These are phyloP conservation scores for Tetrahymena thermophila DNA, from an alignment of 73 alveolate genomes.

Conservation along the genomic window DNA sequence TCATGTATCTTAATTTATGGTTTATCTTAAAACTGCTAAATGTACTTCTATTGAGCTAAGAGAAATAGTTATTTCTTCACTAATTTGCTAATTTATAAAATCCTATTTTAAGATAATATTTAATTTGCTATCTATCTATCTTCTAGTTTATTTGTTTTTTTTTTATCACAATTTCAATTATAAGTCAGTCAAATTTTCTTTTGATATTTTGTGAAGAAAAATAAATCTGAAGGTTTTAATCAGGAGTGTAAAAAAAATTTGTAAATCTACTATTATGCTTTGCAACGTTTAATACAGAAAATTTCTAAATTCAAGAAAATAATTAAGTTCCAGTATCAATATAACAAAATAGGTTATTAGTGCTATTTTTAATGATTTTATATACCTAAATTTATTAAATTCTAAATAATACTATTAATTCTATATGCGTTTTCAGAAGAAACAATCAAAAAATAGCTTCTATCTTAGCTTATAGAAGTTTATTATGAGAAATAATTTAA, in stretches of 20 bases:
- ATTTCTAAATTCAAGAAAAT: too few relatives aligned
- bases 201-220: neutral
- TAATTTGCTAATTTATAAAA: neutral
- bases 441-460: too few relatives aligned
- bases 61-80: neutral
- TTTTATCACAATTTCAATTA: neutral
- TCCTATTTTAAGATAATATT: neutral
- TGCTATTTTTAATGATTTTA: too few relatives aligned
- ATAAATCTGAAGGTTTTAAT: neutral
- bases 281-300: neutral
- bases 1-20: neutral
- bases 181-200: neutral
- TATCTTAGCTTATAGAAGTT: too few relatives aligned
- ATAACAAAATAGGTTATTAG: neutral
- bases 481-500: too few relatives aligned
- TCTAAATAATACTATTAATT: too few relatives aligned
- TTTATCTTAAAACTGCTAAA: neutral
- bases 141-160: neutral
- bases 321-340: neutral
- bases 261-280: neutral
- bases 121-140: neutral
- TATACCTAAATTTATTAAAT: too few relatives aligned
- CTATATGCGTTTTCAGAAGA: too few relatives aligned
- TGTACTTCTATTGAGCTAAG: neutral
- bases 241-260: neutral